These are phyloP conservation scores for Pyracantha coccinea DNA, from an alignment of 331 rosid species.

Conservation along the genomic window DNA sequence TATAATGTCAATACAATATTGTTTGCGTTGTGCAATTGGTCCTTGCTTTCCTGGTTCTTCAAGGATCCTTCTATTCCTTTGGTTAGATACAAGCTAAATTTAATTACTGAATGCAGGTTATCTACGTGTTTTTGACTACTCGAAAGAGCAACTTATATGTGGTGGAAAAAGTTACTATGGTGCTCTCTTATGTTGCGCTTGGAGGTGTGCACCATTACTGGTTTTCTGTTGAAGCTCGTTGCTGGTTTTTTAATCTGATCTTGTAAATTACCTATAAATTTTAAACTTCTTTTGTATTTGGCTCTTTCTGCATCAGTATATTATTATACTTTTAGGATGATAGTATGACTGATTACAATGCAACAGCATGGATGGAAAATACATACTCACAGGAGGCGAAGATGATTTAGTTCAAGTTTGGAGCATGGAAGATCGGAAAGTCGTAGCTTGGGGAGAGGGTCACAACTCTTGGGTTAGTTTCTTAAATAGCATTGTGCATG, in stretches of 20 bases:
- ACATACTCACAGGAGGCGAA: conserved; percentile 95
- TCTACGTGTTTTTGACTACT: conserved; percentile 87
- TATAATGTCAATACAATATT: conserved; percentile 18
- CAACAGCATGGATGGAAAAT: conserved; percentile 84
- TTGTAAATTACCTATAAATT: background rate
- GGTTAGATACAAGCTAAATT: conserved; percentile 9
- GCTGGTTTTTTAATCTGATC: conserved; percentile 8
- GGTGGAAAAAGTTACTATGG: conserved; percentile 99
- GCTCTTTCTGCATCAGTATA: background rate
- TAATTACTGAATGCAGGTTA: conserved; percentile 50
- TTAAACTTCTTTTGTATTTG: background rate
- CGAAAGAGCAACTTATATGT: conserved; percentile 76
- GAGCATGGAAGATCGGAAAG: conserved; percentile 97
- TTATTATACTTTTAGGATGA: conserved; percentile 12
- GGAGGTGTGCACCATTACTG: conserved; percentile 59
- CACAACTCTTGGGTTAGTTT: conserved; percentile 92
- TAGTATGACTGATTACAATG: conserved; percentile 1
- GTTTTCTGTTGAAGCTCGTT: conserved; percentile 12
- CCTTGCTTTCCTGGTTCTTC: background rate
- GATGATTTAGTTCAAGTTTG: conserved; percentile 97
- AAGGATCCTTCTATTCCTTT: too few relatives aligned
- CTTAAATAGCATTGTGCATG: background rate
- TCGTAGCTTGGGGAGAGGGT: conserved; percentile 99
- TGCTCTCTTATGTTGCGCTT: conserved; percentile 87
- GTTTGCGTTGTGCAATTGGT: conserved; percentile 1